phyloP scores from a whole-genome alignment of 1,139 yeast species.

The Diutina catenulata region DNA sequence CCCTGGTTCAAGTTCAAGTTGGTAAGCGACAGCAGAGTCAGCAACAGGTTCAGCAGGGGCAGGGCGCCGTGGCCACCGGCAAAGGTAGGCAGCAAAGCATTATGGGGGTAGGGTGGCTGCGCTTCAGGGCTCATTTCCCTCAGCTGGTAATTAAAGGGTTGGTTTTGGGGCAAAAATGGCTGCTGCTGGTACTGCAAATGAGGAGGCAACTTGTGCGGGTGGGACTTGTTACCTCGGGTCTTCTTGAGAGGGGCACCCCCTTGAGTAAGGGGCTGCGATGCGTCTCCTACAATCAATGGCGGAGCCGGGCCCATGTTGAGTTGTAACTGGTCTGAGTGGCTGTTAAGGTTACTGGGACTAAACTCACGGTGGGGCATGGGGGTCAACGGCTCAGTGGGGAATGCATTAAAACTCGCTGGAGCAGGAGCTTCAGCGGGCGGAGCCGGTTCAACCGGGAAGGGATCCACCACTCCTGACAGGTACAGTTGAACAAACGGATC shows the following conservation, averaged over 20 bases:
- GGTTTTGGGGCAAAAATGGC: not conserved
- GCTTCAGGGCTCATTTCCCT: conserved; percentile 4
- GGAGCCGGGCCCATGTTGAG: too few relatives aligned
- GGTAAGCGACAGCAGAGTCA: conserved; percentile 5
- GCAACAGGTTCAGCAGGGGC: conserved; percentile 3
- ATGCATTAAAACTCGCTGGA: conserved; percentile 1
- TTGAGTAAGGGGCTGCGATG: too few relatives aligned
- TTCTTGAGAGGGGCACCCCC: too few relatives aligned
- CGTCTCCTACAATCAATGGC: too few relatives aligned
- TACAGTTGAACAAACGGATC: not conserved
- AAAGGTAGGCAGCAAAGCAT: not conserved
- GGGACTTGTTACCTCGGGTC: not conserved
- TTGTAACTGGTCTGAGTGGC: too few relatives aligned
- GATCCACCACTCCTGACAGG: not conserved
- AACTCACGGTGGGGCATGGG: not conserved
- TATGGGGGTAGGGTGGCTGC: too few relatives aligned
- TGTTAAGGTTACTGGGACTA: not conserved
- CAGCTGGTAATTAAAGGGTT: conserved; percentile 1
- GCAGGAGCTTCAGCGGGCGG: not conserved
- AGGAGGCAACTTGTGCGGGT: conserved; percentile 1
- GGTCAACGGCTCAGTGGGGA: conserved; percentile 1
- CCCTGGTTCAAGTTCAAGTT: conserved; percentile 1
- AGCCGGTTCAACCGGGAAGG: not conserved
- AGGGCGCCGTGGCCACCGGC: not conserved
- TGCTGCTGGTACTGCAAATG: conserved; percentile 2